Evolutionary conservation across 1,284 basidiomycete species (phyloP).

Genomic region (Irpex sp.): DNA sequence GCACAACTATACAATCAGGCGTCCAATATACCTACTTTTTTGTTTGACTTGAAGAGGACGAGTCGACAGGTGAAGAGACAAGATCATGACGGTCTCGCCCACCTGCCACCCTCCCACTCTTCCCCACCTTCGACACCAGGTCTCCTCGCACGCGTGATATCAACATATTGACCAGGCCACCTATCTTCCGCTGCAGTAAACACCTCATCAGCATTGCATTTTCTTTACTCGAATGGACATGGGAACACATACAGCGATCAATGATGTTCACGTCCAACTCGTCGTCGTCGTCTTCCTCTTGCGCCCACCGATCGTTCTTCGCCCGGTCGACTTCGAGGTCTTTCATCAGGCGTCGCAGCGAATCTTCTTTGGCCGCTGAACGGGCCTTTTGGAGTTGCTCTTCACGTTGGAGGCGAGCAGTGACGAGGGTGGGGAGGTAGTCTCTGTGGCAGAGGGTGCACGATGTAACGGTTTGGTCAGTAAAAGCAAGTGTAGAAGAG

Average conservation of each 20-base stretch:
- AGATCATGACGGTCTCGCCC: slow-evolving; percentile 18
- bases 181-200: slow-evolving; percentile 46
- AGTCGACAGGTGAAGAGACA: slow-evolving; percentile 56
- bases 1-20: no score
- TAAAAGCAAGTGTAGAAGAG: background rate
- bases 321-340: slow-evolving; percentile 77
- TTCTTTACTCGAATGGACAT: background rate
- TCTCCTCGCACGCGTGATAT: slow-evolving; percentile 51
- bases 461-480: background rate
- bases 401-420: slow-evolving; percentile 33
- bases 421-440: slow-evolving; percentile 80
- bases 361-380: slow-evolving; percentile 72
- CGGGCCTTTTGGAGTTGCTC: slow-evolving; percentile 30
- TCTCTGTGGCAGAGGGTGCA: slow-evolving; percentile 47
- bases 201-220: no score
- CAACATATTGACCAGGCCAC: slow-evolving; percentile 69
- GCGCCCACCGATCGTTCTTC: slow-evolving; percentile 51
- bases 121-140: slow-evolving; percentile 20
- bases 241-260: slow-evolving; percentile 52
- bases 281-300: slow-evolving; percentile 56
- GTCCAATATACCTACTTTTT: no score
- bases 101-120: slow-evolving; percentile 22
- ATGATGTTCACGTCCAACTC: slow-evolving; percentile 54
- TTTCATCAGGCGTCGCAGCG: slow-evolving; percentile 77
- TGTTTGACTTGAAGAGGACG: background rate